Evolutionary conservation across 768 basidiomycete genomes (phyloP).

Genomic region (Suillus paluster): DNA sequence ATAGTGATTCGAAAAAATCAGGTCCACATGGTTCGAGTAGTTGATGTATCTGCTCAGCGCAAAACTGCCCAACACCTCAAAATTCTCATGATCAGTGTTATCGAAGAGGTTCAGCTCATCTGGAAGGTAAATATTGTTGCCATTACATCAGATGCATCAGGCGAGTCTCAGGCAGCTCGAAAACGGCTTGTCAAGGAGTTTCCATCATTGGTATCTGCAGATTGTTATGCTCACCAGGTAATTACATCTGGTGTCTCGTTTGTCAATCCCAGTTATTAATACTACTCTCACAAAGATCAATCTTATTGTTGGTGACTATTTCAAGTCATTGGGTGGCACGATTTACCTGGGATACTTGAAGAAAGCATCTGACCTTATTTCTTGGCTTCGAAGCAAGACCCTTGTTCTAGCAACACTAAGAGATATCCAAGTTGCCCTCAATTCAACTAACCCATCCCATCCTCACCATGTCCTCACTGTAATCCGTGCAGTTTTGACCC

Average conservation of each 20-base stretch:
- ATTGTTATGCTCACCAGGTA: conserved; percentile 12
- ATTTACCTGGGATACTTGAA: conserved; percentile 19
- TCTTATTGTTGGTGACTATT: conserved; percentile 42
- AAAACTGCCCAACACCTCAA: conserved; percentile 6
- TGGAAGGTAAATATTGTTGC: conserved; percentile 4
- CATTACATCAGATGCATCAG: conserved; percentile 8
- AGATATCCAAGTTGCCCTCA: conserved; percentile 18
- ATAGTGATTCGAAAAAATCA: not conserved
- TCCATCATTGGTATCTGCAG: conserved; percentile 6
- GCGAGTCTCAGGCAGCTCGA: conserved; percentile 7
- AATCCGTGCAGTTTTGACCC: conserved; percentile 38
- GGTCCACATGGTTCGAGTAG: conserved; percentile 2
- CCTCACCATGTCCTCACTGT: conserved; percentile 17
- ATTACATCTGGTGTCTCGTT: not conserved
- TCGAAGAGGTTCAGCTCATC: conserved; percentile 1
- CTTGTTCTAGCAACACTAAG: conserved; percentile 32
- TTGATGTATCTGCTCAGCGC: conserved; percentile 8
- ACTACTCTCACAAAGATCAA: conserved; percentile 34
- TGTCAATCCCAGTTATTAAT: not conserved
- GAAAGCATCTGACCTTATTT: conserved; percentile 37
- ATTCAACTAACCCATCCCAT: not conserved
- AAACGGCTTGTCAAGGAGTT: conserved; percentile 7
- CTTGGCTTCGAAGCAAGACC: conserved; percentile 41
- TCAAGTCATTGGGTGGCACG: conserved; percentile 25
- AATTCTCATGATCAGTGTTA: conserved; percentile 3